These are phyloP conservation scores for Nakazawaea holstii DNA, from an alignment of 805 yeast genomes.

Conservation along the genomic window DNA sequence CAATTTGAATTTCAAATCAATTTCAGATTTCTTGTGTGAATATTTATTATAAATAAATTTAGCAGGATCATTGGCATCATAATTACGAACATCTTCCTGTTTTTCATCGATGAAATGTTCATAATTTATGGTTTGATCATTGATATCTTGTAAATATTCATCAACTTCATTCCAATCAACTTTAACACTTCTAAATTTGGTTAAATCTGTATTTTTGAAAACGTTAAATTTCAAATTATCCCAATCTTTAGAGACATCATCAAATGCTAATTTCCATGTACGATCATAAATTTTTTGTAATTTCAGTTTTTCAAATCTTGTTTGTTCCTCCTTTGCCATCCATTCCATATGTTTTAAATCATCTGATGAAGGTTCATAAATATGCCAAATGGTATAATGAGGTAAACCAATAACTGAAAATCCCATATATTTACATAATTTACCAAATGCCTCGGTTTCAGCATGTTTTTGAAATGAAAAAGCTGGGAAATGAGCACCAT, in stretches of 20 bases:
- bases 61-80: conserved; percentile 10
- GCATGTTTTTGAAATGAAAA: conserved; percentile 92
- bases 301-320: conserved; percentile 58
- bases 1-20: conserved; percentile 11
- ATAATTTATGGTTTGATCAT: conserved; percentile 14
- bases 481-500: conserved; percentile 92
- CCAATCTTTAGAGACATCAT: conserved; percentile 76
- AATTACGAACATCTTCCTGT: conserved; percentile 15
- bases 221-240: conserved; percentile 58
- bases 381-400: conserved; percentile 91
- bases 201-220: conserved; percentile 71
- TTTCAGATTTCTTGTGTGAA: conserved; percentile 11
- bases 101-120: conserved; percentile 12
- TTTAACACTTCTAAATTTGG: conserved; percentile 37
- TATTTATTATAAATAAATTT: conserved; percentile 9
- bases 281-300: conserved; percentile 62
- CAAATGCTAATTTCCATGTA: conserved; percentile 78
- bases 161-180: conserved; percentile 74
- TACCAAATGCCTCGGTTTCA: conserved; percentile 94
- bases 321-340: conserved; percentile 75
- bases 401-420: conserved; percentile 83
- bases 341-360: conserved; percentile 83
- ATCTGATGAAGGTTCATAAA: conserved; percentile 88
- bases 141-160: conserved; percentile 25
- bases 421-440: conserved; percentile 78